Percentiles rank a stretch among this genome's conserved stretches.
phyloP scores from a whole-genome alignment of 108 stramenopile genomes.

The Skeletonema marinoi region DNA sequence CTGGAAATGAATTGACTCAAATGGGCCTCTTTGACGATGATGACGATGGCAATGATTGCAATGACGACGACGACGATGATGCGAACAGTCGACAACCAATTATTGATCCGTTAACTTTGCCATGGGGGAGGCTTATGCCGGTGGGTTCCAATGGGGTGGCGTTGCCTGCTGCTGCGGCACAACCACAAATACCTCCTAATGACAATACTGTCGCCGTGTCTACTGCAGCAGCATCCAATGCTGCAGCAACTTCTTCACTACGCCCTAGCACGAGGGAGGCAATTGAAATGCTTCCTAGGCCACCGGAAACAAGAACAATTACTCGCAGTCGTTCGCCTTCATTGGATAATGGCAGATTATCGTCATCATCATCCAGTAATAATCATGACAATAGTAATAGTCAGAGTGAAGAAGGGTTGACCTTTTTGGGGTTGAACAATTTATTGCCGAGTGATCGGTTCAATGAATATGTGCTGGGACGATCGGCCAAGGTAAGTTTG shows the following conservation, averaged over 20 bases:
- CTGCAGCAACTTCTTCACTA: slow-evolving; percentile 11
- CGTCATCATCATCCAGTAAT: slow-evolving; percentile 14
- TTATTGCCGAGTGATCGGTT: slow-evolving; percentile 42
- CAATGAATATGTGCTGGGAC: slow-evolving; percentile 53
- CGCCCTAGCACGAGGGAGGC: slow-evolving; percentile 12
- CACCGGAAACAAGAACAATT: slow-evolving; percentile 9
- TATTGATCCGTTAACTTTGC: slow-evolving; percentile 56
- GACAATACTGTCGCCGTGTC: slow-evolving; percentile 1
- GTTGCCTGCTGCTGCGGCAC: neutral
- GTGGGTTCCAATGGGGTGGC: slow-evolving; percentile 17
- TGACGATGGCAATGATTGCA: neutral
- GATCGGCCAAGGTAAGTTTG: slow-evolving; percentile 47
- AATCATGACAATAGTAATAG: neutral
- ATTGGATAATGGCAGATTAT: slow-evolving; percentile 19
- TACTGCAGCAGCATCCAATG: neutral
- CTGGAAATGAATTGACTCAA: slow-evolving; percentile 34
- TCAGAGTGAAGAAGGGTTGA: slow-evolving; percentile 4
- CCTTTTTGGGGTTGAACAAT: slow-evolving; percentile 52
- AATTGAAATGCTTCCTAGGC: slow-evolving; percentile 37
- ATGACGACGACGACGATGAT: neutral
- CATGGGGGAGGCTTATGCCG: slow-evolving; percentile 74
- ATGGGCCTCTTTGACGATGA: slow-evolving; percentile 32
- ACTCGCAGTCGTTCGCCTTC: slow-evolving; percentile 32
- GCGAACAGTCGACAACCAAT: slow-evolving; percentile 24
- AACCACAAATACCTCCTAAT: too few relatives aligned